Percentiles rank a stretch among this genome's conserved stretches.
Evolutionary conservation across 345 rosid genomes (phyloP).

Genomic region (Sonneratia caseolaris): DNA sequence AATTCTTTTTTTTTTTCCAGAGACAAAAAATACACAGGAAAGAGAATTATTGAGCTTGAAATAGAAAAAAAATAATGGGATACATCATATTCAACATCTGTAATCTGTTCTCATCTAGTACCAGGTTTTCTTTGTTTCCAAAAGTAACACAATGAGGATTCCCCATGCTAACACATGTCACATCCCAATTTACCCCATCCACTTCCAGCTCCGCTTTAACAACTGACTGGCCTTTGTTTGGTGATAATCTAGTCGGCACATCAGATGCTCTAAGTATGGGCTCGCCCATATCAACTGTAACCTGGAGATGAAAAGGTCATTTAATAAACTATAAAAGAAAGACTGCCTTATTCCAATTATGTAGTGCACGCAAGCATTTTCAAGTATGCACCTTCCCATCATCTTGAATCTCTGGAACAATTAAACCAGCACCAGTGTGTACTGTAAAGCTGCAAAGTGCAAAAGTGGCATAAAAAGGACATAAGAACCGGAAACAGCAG

Average conservation of each 20-base stretch:
- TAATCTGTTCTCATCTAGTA: slow-evolving; percentile 13
- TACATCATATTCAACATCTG: not conserved
- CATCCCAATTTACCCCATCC: slow-evolving; percentile 80
- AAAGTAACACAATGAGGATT: slow-evolving; percentile 94
- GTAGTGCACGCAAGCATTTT: not conserved
- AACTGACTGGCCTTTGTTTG: slow-evolving; percentile 53
- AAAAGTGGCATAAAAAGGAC: not conserved
- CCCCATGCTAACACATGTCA: slow-evolving; percentile 98
- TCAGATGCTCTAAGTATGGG: slow-evolving; percentile 73
- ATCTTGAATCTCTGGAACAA: slow-evolving; percentile 79
- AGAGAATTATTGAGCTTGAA: not conserved
- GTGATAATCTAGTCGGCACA: slow-evolving; percentile 65
- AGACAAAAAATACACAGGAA: not conserved
- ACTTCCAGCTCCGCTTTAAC: slow-evolving; percentile 56
- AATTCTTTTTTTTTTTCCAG: not conserved
- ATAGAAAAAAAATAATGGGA: not conserved
- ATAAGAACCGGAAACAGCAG: not conserved
- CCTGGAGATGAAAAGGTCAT: slow-evolving; percentile 31
- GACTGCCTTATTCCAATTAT: not conserved
- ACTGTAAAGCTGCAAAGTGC: slow-evolving; percentile 48
- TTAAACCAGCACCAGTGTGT: slow-evolving; percentile 91
- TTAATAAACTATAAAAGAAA: not conserved
- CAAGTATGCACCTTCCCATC: slow-evolving; percentile 49
- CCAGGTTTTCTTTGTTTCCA: slow-evolving; percentile 56
- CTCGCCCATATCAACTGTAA: slow-evolving; percentile 90